Evolutionary conservation across 1,284 basidiomycete genomes (phyloP), one percentile per base, ranked within the genome.

Genomic region (Cutaneotrichosporon cyanovorans): DNA sequence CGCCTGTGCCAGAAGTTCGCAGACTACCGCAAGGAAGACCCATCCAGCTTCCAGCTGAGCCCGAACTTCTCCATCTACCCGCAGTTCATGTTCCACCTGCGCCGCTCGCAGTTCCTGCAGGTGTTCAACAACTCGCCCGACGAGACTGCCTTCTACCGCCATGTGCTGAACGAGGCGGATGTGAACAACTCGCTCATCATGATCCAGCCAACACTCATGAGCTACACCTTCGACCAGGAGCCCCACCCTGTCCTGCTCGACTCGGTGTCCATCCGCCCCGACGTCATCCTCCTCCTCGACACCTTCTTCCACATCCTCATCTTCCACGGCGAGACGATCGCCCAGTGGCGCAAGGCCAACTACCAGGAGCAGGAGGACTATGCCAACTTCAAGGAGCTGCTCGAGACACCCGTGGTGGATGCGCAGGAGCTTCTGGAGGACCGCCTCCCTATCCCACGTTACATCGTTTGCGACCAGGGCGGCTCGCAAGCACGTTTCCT

Each of bases 281-380:
- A 99, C 63, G 89, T 92, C 57, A 86, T 98, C 59, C 80, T 99
- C 31, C 80, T 99, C n/a, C 83, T 99, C 54, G 95, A 99, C 68
- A 98, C 95, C 4, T 99, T 96, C 80, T 98, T 99, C 88, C 95
- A 99, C 71, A 96, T 98, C 60, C 84, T 98, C 63, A 98, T 98
- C 73, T 98, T 96, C 85, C 92, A 98, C 68, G 95, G 95, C 23
- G 90, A 93, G 72, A 91, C 91, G 15, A 80, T 98, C 45, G 91
- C 93, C 0, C 86, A 92, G 70, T 99, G 95, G 95, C 81, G 93
- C 48, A 97, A 98, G 73, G 89, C 90, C n/a, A 91, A 92, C 7
- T 99, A 98, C 68, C 95, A 98, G 67, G 92, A 99, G 9, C 92
- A 97, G 73, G 93, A 97, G 66, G 93, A 91, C 30, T 96, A 98